Evolutionary conservation across 768 basidiomycete species (phyloP), one percentile per base, ranked within the genome.

Genomic region (Crassisporium funariophilum): DNA sequence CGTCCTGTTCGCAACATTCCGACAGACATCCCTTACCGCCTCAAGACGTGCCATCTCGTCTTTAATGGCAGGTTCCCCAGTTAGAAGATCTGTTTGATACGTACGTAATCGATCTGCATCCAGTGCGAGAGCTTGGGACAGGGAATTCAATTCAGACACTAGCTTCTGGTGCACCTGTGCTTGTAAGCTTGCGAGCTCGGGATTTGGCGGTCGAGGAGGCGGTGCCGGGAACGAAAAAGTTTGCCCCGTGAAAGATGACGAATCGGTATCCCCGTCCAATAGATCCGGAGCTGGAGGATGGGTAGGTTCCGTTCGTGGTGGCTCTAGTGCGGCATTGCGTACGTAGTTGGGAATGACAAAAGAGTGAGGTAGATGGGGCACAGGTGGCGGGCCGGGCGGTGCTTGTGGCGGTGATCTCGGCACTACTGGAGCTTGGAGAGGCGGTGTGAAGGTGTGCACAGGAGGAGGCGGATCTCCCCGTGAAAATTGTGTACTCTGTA

Each of bases 21-120:
- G 77, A 68, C 97, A 98, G 20, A 99, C 95, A 59, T 89, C 89
- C 46, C 86, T 76, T 19, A 99, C 97, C 16, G 95, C 95, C 69
- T 91, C 88, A 29, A 99, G 74, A 12, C 97, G 79, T 2, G 84
- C 89, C 90, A 93, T 95, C 72, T 99, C 97, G 69, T 99, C 97
- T 42, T 84, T 82, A 52, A 99, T 90, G 8, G 95, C 95, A 35
- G 95, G 94, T 64, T 88, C 88, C 3, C 95, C 97, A 48, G 86
- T 79, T 37, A 88, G 79, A 54, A 98, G 82, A 71, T 98, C 93
- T 31, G 80, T 68, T 59, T 91, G 88, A 54, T 94, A 83, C 35
- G 87, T 82, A 34, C 86, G 83, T 45, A 97, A 74, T 36, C 86
- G 79, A 63, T 91, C 86, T 41, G 82, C 74, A 63, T 91, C 86